These are phyloP conservation scores for Rhexocercosporidium sp. DNA, from an alignment of 2,329 filamentous ascomycete genomes.

Conservation along the genomic window DNA sequence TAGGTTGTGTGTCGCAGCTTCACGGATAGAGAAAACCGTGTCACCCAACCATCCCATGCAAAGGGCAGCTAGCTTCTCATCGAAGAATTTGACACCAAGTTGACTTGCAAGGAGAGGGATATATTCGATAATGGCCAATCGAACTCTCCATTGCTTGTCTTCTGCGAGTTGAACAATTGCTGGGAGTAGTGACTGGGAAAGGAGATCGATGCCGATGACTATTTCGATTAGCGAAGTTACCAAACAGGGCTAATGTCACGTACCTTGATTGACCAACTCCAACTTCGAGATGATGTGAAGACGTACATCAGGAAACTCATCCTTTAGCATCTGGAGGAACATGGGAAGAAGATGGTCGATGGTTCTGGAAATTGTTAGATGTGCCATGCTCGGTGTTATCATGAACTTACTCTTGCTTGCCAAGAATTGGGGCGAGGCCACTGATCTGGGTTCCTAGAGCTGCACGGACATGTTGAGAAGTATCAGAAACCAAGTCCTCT, in stretches of 20 bases:
- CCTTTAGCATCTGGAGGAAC: conserved; percentile 99
- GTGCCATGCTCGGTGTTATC: background rate
- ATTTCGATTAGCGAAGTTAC: conserved; percentile 28
- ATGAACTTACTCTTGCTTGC: conserved; percentile 83
- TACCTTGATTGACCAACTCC: conserved; percentile 95
- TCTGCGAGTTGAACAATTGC: conserved; percentile 97
- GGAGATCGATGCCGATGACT: conserved; percentile 97
- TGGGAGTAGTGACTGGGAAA: conserved; percentile 94
- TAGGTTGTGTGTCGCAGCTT: conserved; percentile 95
- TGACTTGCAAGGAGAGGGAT: conserved; percentile 95
- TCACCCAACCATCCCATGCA: conserved; percentile 99
- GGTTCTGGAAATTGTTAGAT: conserved; percentile 61
- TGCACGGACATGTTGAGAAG: conserved; percentile 94
- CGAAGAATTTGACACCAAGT: conserved; percentile 95
- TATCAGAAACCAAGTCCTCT: conserved; percentile 94
- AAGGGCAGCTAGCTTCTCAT: conserved; percentile 91
- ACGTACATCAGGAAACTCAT: conserved; percentile 97
- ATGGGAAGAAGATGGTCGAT: conserved; percentile 96
- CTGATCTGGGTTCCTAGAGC: conserved; percentile 97
- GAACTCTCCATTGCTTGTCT: conserved; percentile 99
- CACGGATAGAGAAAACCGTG: conserved; percentile 97
- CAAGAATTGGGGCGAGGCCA: conserved; percentile 92
- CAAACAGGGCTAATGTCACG: conserved; percentile 31
- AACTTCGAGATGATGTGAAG: conserved; percentile 99
- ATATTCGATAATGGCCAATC: conserved; percentile 98